A percentile compares a stretch with the other conserved stretches of the same genome.
phyloP scores from a whole-genome alignment of 805 yeast species.

The Monosporozyma siamensis region DNA sequence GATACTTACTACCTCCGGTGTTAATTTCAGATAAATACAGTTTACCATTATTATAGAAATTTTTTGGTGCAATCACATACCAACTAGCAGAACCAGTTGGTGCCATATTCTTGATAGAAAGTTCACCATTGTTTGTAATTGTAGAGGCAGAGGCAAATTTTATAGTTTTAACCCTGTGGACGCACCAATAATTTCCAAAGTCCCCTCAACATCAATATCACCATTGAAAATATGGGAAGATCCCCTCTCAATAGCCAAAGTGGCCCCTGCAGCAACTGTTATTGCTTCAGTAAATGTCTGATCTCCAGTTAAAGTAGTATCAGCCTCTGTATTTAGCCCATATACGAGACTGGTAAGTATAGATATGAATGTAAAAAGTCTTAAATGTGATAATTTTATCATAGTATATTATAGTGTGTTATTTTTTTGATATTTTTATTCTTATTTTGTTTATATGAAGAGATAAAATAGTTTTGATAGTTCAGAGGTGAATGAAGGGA shows the following conservation, averaged over 20 bases:
- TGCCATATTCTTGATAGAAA: not conserved
- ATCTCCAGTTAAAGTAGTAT: not conserved
- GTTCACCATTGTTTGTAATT: not conserved
- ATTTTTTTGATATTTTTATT: too few relatives aligned
- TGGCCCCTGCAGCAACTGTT: not conserved
- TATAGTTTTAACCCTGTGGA: not conserved
- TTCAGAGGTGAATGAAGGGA: too few relatives aligned
- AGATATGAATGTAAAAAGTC: too few relatives aligned
- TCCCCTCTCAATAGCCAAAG: not conserved
- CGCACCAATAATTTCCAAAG: not conserved
- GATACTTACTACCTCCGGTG: not conserved
- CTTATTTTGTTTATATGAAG: too few relatives aligned
- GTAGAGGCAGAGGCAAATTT: not conserved
- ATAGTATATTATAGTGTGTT: too few relatives aligned
- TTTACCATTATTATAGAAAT: slow-evolving; percentile 1
- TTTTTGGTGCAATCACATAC: not conserved
- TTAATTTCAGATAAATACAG: not conserved
- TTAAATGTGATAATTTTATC: too few relatives aligned
- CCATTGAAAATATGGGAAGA: not conserved
- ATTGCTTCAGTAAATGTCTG: slow-evolving; percentile 1
- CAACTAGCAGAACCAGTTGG: not conserved
- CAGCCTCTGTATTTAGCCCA: too few relatives aligned
- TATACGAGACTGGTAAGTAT: too few relatives aligned
- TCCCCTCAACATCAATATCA: not conserved
- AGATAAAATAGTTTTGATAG: too few relatives aligned